These are phyloP conservation scores for Yamadazyma philogaea DNA, from an alignment of 805 yeast species.

Conservation along the genomic window DNA sequence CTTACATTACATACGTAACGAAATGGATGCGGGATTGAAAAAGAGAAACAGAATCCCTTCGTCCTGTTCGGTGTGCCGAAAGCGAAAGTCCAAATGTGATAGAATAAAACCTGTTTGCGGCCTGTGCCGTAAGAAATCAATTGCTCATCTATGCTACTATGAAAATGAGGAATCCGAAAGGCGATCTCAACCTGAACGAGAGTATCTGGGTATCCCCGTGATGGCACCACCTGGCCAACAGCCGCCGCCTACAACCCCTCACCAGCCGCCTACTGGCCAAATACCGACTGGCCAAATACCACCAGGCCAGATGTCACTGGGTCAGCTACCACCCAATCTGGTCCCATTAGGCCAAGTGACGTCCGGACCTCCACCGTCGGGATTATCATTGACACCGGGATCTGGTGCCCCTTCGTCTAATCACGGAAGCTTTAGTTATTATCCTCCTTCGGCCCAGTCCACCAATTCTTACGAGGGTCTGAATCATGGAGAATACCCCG, in stretches of 20 bases:
- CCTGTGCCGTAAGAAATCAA: conserved; percentile 39
- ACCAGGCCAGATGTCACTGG: too few relatives aligned
- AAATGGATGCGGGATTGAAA: conserved; percentile 23
- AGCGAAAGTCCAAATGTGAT: conserved; percentile 43
- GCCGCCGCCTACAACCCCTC: not conserved
- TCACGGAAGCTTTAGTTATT: conserved; percentile 1
- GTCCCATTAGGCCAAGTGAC: not conserved
- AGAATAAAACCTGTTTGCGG: conserved; percentile 43
- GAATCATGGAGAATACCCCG: not conserved
- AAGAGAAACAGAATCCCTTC: conserved; percentile 42
- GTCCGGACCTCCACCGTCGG: not conserved
- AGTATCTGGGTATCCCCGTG: not conserved
- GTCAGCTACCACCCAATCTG: not conserved
- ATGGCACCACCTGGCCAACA: not conserved
- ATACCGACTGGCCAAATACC: not conserved
- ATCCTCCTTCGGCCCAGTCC: not conserved
- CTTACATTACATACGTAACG: not conserved
- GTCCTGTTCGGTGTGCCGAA: conserved; percentile 44
- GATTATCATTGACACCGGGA: not conserved
- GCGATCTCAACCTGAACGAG: not conserved
- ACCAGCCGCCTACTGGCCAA: not conserved
- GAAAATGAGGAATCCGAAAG: conserved; percentile 20
- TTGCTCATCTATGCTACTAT: conserved; percentile 41
- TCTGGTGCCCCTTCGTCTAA: not conserved
- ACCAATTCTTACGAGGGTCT: not conserved